phyloP scores from a whole-genome alignment of 1,284 basidiomycete species.

The Rhodotorula sp. region DNA sequence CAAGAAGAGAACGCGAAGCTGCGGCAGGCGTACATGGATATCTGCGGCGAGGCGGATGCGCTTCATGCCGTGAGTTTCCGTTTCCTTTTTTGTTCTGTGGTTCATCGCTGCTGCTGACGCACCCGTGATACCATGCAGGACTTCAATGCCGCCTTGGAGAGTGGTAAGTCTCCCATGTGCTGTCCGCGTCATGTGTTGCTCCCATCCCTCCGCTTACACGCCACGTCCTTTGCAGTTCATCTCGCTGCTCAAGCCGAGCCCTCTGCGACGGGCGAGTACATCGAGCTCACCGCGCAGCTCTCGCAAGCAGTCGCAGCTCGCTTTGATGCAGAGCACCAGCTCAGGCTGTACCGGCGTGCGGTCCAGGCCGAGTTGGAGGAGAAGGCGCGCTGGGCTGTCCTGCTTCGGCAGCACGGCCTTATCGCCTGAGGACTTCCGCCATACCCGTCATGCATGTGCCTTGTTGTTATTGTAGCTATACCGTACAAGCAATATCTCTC shows the following conservation, averaged over 20 bases:
- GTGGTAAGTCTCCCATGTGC: conserved; percentile 1
- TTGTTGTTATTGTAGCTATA: no score
- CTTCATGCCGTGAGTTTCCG: neutral
- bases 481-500: no score
- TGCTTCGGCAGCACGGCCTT: conserved; percentile 22
- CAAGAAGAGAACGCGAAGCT: conserved; percentile 8
- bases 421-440: neutral
- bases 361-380: conserved; percentile 12
- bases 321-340: conserved; percentile 21
- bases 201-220: no score
- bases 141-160: conserved; percentile 23
- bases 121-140: neutral
- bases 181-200: no score
- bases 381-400: conserved; percentile 15
- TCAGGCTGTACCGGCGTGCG: conserved; percentile 14
- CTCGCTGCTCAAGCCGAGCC: conserved; percentile 27
- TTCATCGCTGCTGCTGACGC: no score
- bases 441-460: no score
- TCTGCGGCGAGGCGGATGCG: conserved; percentile 18
- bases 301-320: conserved; percentile 4
- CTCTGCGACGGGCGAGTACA: conserved; percentile 19
- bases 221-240: conserved; percentile 3
- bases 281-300: conserved; percentile 19
- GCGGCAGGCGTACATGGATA: conserved; percentile 24
- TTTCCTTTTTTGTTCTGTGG: no score